These are phyloP conservation scores for Phycomyces nitens DNA, from an alignment of 192 early-diverging fungal genomes.

Conservation along the genomic window DNA sequence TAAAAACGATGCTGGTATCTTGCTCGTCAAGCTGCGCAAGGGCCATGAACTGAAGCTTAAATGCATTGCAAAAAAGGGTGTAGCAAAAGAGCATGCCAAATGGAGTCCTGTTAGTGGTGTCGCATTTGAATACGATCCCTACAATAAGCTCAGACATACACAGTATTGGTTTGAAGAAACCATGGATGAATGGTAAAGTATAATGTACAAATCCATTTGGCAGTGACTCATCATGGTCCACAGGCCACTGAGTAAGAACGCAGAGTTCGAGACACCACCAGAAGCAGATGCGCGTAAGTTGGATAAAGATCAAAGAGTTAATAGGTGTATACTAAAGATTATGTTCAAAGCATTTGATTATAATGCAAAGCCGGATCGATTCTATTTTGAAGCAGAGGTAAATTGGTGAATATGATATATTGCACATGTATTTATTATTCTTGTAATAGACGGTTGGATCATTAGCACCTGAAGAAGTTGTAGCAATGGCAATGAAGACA, in stretches of 20 bases:
- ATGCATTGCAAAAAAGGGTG: slow-evolving; percentile 95
- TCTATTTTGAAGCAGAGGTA: slow-evolving; percentile 76
- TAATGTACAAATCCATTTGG: slow-evolving; percentile 18
- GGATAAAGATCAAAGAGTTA: not conserved
- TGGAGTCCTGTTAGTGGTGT: slow-evolving; percentile 91
- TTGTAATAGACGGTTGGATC: slow-evolving; percentile 63
- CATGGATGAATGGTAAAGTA: slow-evolving; percentile 76
- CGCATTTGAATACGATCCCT: slow-evolving; percentile 95
- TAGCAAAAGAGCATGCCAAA: slow-evolving; percentile 96
- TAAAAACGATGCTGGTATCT: slow-evolving; percentile 68
- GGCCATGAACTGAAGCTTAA: slow-evolving; percentile 90
- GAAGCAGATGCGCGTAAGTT: slow-evolving; percentile 46
- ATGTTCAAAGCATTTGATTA: slow-evolving; percentile 61
- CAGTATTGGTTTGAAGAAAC: slow-evolving; percentile 92
- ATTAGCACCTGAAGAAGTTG: slow-evolving; percentile 68
- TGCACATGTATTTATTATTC: slow-evolving; percentile 2
- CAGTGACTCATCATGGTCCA: not conserved
- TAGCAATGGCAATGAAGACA: slow-evolving; percentile 63
- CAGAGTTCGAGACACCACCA: slow-evolving; percentile 53
- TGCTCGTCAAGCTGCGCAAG: slow-evolving; percentile 84
- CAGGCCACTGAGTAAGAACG: slow-evolving; percentile 62
- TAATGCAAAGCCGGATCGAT: slow-evolving; percentile 74
- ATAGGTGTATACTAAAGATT: not conserved
- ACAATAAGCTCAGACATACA: slow-evolving; percentile 89
- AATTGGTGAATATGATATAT: not conserved